Evolutionary conservation across 495 filamentous ascomycete genomes (phyloP).

Genomic region (Daldinia concentrica): DNA sequence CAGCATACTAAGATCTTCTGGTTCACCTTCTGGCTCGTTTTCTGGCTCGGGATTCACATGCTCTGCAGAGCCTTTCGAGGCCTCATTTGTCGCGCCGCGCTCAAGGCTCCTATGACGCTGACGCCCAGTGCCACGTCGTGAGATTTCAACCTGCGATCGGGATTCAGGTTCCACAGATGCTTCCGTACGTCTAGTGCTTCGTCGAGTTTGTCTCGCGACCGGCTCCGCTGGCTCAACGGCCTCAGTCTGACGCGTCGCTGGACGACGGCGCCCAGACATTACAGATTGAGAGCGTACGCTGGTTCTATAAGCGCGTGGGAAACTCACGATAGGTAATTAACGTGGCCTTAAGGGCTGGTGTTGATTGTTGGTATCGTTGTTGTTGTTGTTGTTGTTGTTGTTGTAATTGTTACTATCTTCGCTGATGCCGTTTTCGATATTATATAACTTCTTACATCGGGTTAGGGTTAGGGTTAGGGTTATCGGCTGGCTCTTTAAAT

Average conservation of each 20-base stretch:
- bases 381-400: background rate
- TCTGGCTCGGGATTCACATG: constrained; percentile 20
- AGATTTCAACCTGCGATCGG: constrained; percentile 6
- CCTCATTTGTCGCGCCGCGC: constrained; percentile 34
- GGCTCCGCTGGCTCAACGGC: constrained; percentile 21
- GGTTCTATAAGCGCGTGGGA: no score
- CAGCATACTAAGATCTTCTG: constrained; percentile 27
- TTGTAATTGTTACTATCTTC: background rate
- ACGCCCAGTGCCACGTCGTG: constrained; percentile 36
- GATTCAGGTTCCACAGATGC: constrained; percentile 17
- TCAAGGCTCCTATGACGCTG: constrained; percentile 31
- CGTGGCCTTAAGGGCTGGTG: background rate
- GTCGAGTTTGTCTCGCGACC: constrained; percentile 36
- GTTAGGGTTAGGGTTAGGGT: constrained; percentile 9
- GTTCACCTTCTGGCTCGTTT: background rate
- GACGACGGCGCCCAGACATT: constrained; percentile 41
- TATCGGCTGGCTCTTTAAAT: no score
- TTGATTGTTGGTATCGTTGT: background rate
- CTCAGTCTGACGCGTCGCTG: constrained; percentile 33
- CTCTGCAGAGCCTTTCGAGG: constrained; percentile 17
- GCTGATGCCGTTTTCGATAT: background rate
- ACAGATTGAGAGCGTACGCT: background rate
- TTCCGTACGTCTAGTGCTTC: constrained; percentile 29
- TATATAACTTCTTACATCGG: background rate
- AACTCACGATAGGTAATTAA: background rate